Evolutionary conservation across 352 stramenopile species (phyloP), one percentile per base, ranked within the genome.

Genomic region (Peronospora farinosa): DNA sequence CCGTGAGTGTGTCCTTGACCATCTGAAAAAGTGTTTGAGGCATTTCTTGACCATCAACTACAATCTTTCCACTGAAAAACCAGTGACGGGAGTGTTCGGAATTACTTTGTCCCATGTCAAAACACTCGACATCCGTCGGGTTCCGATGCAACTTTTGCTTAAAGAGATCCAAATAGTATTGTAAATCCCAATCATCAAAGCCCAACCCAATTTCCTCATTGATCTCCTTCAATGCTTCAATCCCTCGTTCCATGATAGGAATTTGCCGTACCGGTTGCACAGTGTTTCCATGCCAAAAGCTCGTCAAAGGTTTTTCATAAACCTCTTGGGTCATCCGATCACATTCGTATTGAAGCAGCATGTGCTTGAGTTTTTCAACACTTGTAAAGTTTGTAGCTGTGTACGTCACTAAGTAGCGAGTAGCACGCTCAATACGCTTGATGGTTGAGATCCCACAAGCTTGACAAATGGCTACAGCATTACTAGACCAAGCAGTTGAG

Each of bases 11-110:
- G 16, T 78, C 84, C 74, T 99, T 98, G 67, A 99, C 96, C 88
- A 99, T 97, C 77, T 98, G 72, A 68, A 99, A 99, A 8, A 99
- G 84, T 11, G 96, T 99, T 50, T 98, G 68, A 0, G 81, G 65
- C 82, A 98, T 98, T 69, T 97, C 91, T 47, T 94, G 69, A 28
- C 95, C 95, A 65, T 99, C 95, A 17, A 99, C 92, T 7, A 99
- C 86, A 73, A 99, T 98, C 65, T 98, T 98, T 44, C 96, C 97
- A 36, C 91, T 88, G 62, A 99, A 99, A 74, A 99, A 99, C 96
- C 96, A 99, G 64, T 99, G 97, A 41, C 97, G 91, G 40, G 94
- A 99, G 79, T 99, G 97, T 72, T 99, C 97, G 44, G 93, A 98
- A 82, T 99, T 99, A 50, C 74, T 93, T 72, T 98, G 94, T 12